phyloP scores from a whole-genome alignment of 768 basidiomycete species.

The Mycena polygramma region DNA sequence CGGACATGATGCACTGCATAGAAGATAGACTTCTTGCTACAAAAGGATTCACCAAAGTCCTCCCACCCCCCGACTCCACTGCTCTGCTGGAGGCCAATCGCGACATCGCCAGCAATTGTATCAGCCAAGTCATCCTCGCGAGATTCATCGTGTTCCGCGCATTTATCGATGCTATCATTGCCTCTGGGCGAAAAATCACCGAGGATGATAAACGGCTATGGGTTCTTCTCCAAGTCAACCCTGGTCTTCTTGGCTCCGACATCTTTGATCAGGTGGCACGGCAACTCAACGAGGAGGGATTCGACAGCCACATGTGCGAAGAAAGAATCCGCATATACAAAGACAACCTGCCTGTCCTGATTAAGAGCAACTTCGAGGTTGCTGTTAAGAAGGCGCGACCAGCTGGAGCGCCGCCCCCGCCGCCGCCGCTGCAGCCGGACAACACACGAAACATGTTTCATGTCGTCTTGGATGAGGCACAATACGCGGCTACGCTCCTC shows the following conservation, averaged over 20 bases:
- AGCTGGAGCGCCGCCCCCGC: too few relatives aligned
- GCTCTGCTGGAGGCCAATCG: too few relatives aligned
- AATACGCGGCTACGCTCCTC: neutral
- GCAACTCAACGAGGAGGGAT: neutral
- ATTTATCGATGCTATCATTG: neutral
- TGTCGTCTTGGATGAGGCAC: slow-evolving; percentile 2
- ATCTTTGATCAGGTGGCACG: neutral
- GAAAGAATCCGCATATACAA: neutral
- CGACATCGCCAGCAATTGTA: too few relatives aligned
- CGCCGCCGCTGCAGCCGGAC: neutral
- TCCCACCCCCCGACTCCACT: neutral
- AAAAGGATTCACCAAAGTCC: too few relatives aligned
- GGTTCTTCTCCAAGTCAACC: neutral
- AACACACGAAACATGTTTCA: neutral
- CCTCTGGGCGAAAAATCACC: neutral
- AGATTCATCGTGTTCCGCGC: neutral
- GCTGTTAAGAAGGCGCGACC: too few relatives aligned
- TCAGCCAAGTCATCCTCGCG: neutral
- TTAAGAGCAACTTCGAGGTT: neutral
- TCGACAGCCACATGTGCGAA: neutral
- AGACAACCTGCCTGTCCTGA: neutral
- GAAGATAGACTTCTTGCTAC: too few relatives aligned
- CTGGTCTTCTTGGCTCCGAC: neutral
- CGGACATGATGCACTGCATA: slow-evolving; percentile 2
- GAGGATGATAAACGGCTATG: slow-evolving; percentile 1